Evolutionary conservation across 257 asterid species (phyloP).

Genomic region (Mentha longifolia): DNA sequence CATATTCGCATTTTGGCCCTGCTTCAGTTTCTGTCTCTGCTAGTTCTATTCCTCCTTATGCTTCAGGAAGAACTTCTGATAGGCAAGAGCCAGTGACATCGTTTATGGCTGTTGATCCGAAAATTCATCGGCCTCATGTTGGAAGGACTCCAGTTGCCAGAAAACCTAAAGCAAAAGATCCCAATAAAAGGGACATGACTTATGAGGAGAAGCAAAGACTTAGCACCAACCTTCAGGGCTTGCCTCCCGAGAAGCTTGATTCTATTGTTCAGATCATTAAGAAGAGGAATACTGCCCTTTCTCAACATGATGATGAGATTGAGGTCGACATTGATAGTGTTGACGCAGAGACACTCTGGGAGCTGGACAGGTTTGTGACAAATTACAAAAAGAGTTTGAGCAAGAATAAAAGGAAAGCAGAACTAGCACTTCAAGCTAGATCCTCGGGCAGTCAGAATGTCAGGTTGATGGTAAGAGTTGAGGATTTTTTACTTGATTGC

Average conservation of each 20-base stretch:
- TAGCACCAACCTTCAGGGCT: conserved; percentile 80
- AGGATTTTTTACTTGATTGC: conserved; percentile 17
- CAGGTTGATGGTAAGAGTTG: conserved; percentile 49
- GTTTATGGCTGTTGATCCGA: conserved; percentile 51
- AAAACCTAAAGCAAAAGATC: conserved; percentile 97
- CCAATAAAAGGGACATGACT: conserved; percentile 91
- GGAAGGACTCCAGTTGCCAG: conserved; percentile 78
- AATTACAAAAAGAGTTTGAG: conserved; percentile 92
- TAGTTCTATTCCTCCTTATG: conserved; percentile 38
- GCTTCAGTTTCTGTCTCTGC: conserved; percentile 35
- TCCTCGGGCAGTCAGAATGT: conserved; percentile 47
- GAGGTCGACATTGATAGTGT: conserved; percentile 95
- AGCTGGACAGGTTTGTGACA: conserved; percentile 95
- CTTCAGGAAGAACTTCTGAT: conserved; percentile 48
- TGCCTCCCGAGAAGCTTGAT: conserved; percentile 92
- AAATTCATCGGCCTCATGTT: conserved; percentile 48
- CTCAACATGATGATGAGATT: conserved; percentile 86
- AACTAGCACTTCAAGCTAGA: conserved; percentile 73
- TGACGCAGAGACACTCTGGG: conserved; percentile 97
- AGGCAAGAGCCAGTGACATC: conserved; percentile 50
- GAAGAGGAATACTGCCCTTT: conserved; percentile 73
- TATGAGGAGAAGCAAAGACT: conserved; percentile 94
- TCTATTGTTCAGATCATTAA: conserved; percentile 88
- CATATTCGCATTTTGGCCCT: conserved; percentile 47
- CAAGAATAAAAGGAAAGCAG: conserved; percentile 90